Percentiles rank a stretch among this genome's conserved stretches.
phyloP scores from a whole-genome alignment of 169 alveolate species.

The Cryptosporidium meleagridis region DNA sequence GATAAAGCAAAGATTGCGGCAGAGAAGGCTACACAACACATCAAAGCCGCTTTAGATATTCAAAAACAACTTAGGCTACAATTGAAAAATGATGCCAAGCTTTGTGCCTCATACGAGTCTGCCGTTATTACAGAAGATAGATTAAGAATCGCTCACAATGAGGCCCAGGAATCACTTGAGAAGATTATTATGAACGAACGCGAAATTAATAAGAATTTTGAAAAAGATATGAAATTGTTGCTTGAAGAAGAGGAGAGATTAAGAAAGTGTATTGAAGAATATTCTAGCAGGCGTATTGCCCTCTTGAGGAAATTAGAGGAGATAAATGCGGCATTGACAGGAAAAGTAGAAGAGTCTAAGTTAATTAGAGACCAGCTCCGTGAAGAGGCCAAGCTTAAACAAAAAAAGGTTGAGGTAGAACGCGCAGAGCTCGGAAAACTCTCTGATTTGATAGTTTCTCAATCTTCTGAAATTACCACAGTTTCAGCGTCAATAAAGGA shows the following conservation, averaged over 20 bases:
- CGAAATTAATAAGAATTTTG: not conserved
- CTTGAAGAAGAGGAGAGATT: slow-evolving; percentile 39
- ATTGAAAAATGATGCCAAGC: slow-evolving; percentile 20
- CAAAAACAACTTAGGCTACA: slow-evolving; percentile 42
- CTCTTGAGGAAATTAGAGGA: slow-evolving; percentile 15
- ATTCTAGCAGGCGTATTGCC: not conserved
- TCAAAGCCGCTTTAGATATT: slow-evolving; percentile 17
- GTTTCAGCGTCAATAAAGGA: slow-evolving; percentile 29
- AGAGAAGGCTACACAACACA: slow-evolving; percentile 40
- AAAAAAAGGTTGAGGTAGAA: not conserved
- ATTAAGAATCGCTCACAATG: slow-evolving; percentile 16
- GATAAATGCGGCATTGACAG: not conserved
- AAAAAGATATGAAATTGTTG: slow-evolving; percentile 17
- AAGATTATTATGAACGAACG: slow-evolving; percentile 32
- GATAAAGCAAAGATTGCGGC: slow-evolving; percentile 27
- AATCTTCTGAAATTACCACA: slow-evolving; percentile 42
- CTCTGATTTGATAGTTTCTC: not conserved
- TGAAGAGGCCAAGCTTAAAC: slow-evolving; percentile 2
- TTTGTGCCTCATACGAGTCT: slow-evolving; percentile 45
- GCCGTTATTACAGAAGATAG: slow-evolving; percentile 63
- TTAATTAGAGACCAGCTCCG: not conserved
- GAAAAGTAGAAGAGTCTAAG: slow-evolving; percentile 39
- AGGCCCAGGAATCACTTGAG: slow-evolving; percentile 46
- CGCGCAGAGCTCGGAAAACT: slow-evolving; percentile 35
- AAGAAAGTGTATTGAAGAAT: slow-evolving; percentile 25